Evolutionary conservation across 164 flowering plant genomes (phyloP).

Genomic region (Macadamia tetraphylla): DNA sequence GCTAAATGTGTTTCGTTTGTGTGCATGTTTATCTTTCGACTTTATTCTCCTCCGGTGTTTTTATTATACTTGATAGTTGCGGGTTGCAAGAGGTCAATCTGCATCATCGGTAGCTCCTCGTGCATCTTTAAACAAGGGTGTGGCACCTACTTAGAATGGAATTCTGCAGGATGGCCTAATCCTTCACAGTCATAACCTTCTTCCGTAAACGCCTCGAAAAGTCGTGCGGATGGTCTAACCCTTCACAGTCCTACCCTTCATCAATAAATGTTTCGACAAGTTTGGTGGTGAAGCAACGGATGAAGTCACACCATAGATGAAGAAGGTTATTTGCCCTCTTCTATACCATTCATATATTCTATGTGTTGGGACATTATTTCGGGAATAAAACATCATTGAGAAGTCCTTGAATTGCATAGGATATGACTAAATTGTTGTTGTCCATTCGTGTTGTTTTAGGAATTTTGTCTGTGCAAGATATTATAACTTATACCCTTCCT

Average conservation of each 20-base stretch:
- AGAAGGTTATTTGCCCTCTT: conserved; percentile 33
- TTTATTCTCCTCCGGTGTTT: neutral
- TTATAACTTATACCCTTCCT: too few species aligned
- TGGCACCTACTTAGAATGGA: conserved; percentile 46
- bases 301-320: conserved; percentile 45
- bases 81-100: conserved; percentile 59
- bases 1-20: neutral
- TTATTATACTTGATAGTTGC: conserved; percentile 35
- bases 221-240: too few species aligned
- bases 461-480: too few species aligned
- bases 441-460: too few species aligned
- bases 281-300: conserved; percentile 38
- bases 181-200: too few species aligned
- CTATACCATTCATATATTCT: neutral
- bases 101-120: conserved; percentile 34
- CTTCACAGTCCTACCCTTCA: conserved; percentile 27
- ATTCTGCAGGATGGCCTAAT: conserved; percentile 34
- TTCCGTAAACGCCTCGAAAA: too few species aligned
- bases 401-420: too few species aligned
- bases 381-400: neutral
- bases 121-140: conserved; percentile 32
- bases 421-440: too few species aligned
- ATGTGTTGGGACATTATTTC: neutral
- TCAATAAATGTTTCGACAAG: conserved; percentile 31
- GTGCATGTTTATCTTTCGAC: too few species aligned